Conservation (phyloP, 129 eudicot genomes). For the Dittrichia graveolens region DNA sequence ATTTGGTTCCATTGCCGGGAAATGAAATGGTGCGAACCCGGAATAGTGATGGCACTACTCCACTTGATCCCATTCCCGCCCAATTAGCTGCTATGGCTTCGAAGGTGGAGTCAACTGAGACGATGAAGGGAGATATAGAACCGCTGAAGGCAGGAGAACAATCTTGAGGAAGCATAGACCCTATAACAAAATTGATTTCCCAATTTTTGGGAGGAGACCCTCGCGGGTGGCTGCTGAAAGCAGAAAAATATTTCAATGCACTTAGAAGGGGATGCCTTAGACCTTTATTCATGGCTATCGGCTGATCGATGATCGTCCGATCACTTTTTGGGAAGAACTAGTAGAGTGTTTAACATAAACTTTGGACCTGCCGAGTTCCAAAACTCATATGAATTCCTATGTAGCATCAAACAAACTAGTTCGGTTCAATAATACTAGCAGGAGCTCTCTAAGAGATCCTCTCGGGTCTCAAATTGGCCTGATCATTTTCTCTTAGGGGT, state of each 20-base stretch:
- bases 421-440: background rate
- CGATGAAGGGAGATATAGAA: background rate
- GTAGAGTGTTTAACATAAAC: background rate
- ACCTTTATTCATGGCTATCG: no score
- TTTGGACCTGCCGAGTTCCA: background rate
- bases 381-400: background rate
- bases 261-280: constrained; percentile 22
- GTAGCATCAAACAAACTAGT: background rate
- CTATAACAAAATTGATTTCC: constrained; percentile 15
- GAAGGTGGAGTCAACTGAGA: background rate
- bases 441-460: constrained; percentile 1
- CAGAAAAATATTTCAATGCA: constrained; percentile 15
- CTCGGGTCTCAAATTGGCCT: background rate
- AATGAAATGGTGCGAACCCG: background rate
- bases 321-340: no score
- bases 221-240: constrained; percentile 14
- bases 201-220: constrained; percentile 19
- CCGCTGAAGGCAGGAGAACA: background rate
- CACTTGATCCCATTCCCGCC: background rate
- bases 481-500: no score
- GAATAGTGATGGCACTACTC: background rate
- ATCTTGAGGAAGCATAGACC: background rate
- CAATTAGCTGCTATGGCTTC: constrained; percentile 12
- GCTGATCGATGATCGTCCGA: no score
- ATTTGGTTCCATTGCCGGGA: constrained; percentile 9